These are phyloP conservation scores for Stephania cephalantha DNA, from an alignment of 164 flowering plant genomes.

Conservation along the genomic window DNA sequence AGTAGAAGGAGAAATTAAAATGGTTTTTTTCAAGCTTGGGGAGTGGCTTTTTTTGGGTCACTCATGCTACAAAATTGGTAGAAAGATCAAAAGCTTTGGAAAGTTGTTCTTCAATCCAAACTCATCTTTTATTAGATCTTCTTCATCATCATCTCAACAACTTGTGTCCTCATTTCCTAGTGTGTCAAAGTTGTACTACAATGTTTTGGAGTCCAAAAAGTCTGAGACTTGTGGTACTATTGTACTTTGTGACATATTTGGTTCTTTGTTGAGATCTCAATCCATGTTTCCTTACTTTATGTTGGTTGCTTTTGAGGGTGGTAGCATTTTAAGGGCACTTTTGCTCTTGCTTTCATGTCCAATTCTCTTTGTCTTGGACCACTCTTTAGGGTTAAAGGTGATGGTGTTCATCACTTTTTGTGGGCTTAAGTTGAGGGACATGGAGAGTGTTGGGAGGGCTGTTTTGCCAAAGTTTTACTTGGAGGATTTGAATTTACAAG, in stretches of 20 bases:
- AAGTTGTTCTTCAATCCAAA: constrained; percentile 12
- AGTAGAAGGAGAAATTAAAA: not conserved
- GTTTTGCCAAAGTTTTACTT: constrained; percentile 84
- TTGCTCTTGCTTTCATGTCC: constrained; percentile 48
- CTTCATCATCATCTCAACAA: constrained; percentile 21
- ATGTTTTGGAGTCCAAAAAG: constrained; percentile 19
- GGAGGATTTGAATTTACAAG: constrained; percentile 55
- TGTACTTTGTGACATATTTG: constrained; percentile 47
- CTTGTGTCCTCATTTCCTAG: constrained; percentile 27
- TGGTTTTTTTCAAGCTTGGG: constrained; percentile 43
- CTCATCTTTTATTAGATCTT: constrained; percentile 17
- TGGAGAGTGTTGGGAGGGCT: constrained; percentile 55
- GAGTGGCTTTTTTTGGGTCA: constrained; percentile 51
- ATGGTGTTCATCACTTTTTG: constrained; percentile 70
- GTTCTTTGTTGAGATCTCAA: constrained; percentile 37
- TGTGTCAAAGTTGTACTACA: constrained; percentile 25
- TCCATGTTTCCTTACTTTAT: constrained; percentile 85
- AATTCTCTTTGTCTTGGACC: constrained; percentile 33
- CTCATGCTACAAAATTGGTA: constrained; percentile 47
- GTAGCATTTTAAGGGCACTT: constrained; percentile 62
- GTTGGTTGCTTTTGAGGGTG: constrained; percentile 88
- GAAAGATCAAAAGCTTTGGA: constrained; percentile 40
- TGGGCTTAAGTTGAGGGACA: constrained; percentile 52
- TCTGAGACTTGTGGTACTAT: constrained; percentile 27
- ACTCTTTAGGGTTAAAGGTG: constrained; percentile 34